Conservation (phyloP, 1,284 basidiomycete genomes). For the Waitea zeae region DNA sequence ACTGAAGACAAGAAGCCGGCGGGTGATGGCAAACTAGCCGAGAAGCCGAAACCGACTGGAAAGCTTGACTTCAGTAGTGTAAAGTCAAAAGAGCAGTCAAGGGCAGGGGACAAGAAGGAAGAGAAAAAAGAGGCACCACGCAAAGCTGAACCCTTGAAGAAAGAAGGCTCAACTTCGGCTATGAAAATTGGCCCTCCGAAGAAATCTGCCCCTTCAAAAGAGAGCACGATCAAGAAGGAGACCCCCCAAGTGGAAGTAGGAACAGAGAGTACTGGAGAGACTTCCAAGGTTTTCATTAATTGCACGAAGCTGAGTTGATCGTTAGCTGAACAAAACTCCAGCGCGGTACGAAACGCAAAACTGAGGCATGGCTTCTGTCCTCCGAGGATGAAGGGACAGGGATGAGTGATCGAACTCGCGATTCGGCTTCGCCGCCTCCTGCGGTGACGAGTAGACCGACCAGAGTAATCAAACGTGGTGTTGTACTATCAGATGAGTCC, state of each 20-base stretch:
- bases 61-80: slow-evolving; percentile 49
- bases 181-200: slow-evolving; percentile 4
- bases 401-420: slow-evolving; percentile 19
- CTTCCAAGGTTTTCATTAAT: neutral
- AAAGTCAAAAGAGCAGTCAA: slow-evolving; percentile 29
- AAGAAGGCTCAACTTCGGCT: slow-evolving; percentile 10
- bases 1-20: too few relatives aligned
- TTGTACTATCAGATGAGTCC: slow-evolving; percentile 40
- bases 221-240: slow-evolving; percentile 4
- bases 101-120: slow-evolving; percentile 5
- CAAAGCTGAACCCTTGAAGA: slow-evolving; percentile 7
- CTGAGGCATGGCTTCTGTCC: slow-evolving; percentile 10
- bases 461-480: slow-evolving; percentile 22
- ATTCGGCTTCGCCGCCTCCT: neutral
- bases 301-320: neutral
- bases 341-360: slow-evolving; percentile 43
- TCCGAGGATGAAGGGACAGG: slow-evolving; percentile 22
- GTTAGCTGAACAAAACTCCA: slow-evolving; percentile 10
- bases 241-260: slow-evolving; percentile 4
- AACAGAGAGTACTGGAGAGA: slow-evolving; percentile 4
- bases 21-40: too few relatives aligned
- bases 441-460: neutral
- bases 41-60: slow-evolving; percentile 26
- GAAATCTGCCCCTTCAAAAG: slow-evolving; percentile 7
- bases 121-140: slow-evolving; percentile 5